Conservation (phyloP, 1,284 basidiomycete genomes). For the Pholiota adiposa region DNA sequence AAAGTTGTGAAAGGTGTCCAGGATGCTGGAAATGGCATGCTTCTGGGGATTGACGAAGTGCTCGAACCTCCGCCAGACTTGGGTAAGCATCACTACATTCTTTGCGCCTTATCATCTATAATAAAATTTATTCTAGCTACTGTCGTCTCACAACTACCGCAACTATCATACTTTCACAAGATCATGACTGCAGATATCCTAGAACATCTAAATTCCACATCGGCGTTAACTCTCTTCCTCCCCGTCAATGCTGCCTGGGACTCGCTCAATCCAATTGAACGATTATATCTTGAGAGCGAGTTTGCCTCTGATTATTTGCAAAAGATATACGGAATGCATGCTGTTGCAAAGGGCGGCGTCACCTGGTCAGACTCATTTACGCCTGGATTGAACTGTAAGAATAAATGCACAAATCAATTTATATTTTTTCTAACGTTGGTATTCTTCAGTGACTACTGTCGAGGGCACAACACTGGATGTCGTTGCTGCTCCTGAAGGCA, state of each 20-base stretch:
- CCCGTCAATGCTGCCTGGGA: conserved; percentile 86
- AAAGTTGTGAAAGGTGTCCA: conserved; percentile 59
- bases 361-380: conserved; percentile 68
- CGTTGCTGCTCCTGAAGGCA: conserved; percentile 52
- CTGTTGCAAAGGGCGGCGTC: conserved; percentile 60
- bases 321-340: conserved; percentile 80
- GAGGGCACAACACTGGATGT: conserved; percentile 73
- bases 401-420: conserved; percentile 28
- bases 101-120: conserved; percentile 18
- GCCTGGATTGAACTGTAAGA: conserved; percentile 58
- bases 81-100: conserved; percentile 44
- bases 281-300: conserved; percentile 84
- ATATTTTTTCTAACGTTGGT: conserved; percentile 5
- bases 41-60: conserved; percentile 79
- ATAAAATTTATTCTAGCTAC: conserved; percentile 45
- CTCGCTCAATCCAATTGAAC: conserved; percentile 66
- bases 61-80: conserved; percentile 80
- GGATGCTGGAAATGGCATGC: conserved; percentile 74
- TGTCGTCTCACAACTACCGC: conserved; percentile 59
- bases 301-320: conserved; percentile 81
- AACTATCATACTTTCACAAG: conserved; percentile 71
- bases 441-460: conserved; percentile 65
- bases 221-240: conserved; percentile 89
- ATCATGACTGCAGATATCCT: conserved; percentile 64
- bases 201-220: conserved; percentile 58